Evolutionary conservation across 305 asterid genomes (phyloP), one percentile per base, ranked within the genome.

Genomic region (Fraxinus dipetala): DNA sequence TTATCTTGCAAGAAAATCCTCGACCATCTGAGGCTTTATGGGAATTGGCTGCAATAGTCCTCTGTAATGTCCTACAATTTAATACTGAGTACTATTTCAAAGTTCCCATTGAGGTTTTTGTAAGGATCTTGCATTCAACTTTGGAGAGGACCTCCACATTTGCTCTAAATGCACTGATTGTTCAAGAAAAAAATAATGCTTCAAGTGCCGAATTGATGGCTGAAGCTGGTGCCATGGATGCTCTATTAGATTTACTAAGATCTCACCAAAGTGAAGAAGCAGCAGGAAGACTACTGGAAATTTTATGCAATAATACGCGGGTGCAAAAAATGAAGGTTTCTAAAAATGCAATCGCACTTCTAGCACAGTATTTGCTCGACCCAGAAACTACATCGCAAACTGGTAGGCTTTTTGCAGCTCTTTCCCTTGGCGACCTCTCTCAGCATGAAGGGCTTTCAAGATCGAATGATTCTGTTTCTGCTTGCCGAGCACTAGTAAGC

Each of bases 371-470:
- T 84, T 85, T 94, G 88, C 87, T 93, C 16, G 98, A 94, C 88
- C 97, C 98, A 70, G 97, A 90, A 87, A 93, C 98, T 82, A 89
- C 77, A 85, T 92, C 95, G 22, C 90, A 89, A 75, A 81, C 90
- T 20, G 89, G 93, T 80, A 90, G 85, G 90, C 93, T 94, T 87
- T 88, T 93, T 38, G 94, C 94, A 26, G 92, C 97, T 72, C 97
- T 94, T 78, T 90, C 97, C 77, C 95, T 94, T 70, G 94, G 98
- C 26, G 90, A 92, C 79, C 97, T 94, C 77, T 94, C 98, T 5
- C 98, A 92, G 85, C 97, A 93, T 67, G 97, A 92, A 85, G 97
- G 97, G 83, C 94, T 93, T 77, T 91, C 98, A 32, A 88, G 97
- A 85, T 87, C 96, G 67, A 92, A 90, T 88, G 93, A 89, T 87